phyloP scores from a whole-genome alignment of 2,329 filamentous ascomycete genomes.

The Helicocarpus griseus region DNA sequence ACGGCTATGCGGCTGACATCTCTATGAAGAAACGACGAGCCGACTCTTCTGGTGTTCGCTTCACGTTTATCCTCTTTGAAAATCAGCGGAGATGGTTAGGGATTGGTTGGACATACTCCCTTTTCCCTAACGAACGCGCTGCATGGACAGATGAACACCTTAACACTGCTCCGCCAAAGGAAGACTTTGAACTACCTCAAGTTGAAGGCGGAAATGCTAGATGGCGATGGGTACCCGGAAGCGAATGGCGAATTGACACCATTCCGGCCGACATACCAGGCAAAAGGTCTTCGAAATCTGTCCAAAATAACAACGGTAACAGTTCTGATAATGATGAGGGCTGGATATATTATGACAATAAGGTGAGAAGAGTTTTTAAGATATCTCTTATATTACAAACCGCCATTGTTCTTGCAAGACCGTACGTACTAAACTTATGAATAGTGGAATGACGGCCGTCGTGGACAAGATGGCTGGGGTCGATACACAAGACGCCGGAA shows the following conservation, averaged over 20 bases:
- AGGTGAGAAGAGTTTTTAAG: slow-evolving; percentile 46
- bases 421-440: slow-evolving; percentile 5
- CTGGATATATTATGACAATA: slow-evolving; percentile 98
- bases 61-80: slow-evolving; percentile 93
- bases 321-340: slow-evolving; percentile 55
- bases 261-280: slow-evolving; percentile 25
- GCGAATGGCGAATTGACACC: slow-evolving; percentile 80
- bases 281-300: slow-evolving; percentile 35
- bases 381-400: neutral
- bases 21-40: slow-evolving; percentile 35
- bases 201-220: slow-evolving; percentile 53
- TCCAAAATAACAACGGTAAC: slow-evolving; percentile 35
- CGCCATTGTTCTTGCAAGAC: neutral
- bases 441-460: slow-evolving; percentile 80
- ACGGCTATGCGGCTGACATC: slow-evolving; percentile 37
- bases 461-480: slow-evolving; percentile 83
- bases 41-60: slow-evolving; percentile 69
- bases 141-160: slow-evolving; percentile 96
- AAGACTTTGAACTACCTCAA: slow-evolving; percentile 59
- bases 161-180: slow-evolving; percentile 65
- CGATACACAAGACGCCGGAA: slow-evolving; percentile 87
- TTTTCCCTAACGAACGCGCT: slow-evolving; percentile 82
- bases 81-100: slow-evolving; percentile 94
- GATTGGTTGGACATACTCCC: slow-evolving; percentile 83
- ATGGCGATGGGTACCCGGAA: slow-evolving; percentile 77